Percentiles rank a stretch among this genome's conserved stretches.
Evolutionary conservation across 495 filamentous ascomycete genomes (phyloP).

Genomic region (Hypoxylon lienhwacheense): DNA sequence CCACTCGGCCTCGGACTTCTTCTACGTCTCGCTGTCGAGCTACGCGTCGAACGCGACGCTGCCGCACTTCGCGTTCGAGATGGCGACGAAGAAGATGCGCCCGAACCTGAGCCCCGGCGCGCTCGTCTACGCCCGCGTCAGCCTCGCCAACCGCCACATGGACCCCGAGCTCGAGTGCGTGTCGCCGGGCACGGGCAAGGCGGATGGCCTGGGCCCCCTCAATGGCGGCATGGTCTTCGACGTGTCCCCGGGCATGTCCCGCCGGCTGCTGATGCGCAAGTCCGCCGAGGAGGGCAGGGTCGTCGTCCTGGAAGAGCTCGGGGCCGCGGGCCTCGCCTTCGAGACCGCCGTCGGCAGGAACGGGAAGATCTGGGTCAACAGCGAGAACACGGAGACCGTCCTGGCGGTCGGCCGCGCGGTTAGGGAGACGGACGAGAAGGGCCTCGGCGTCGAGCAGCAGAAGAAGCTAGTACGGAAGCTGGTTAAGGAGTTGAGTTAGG

Average conservation of each 20-base stretch:
- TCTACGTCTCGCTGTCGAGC: conserved; percentile 60
- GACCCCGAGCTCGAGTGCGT: conserved; percentile 91
- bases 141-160: conserved; percentile 73
- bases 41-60: conserved; percentile 75
- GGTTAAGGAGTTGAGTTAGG: conserved; percentile 49
- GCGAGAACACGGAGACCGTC: conserved; percentile 64
- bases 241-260: conserved; percentile 76
- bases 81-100: conserved; percentile 86
- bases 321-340: conserved; percentile 73
- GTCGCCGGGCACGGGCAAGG: conserved; percentile 80
- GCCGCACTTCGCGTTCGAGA: conserved; percentile 86
- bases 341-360: conserved; percentile 95
- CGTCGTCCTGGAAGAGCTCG: conserved; percentile 82
- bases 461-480: conserved; percentile 75
- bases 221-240: conserved; percentile 86
- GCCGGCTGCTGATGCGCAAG: conserved; percentile 68
- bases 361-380: conserved; percentile 87
- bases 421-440: conserved; percentile 69
- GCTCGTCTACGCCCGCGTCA: conserved; percentile 83
- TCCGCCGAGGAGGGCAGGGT: conserved; percentile 66
- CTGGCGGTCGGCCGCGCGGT: conserved; percentile 81
- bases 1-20: conserved; percentile 72
- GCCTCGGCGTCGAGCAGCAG: conserved; percentile 71
- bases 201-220: conserved; percentile 84
- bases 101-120: conserved; percentile 73